Conservation (phyloP, 2,329 filamentous ascomycete species). For the Aureobasidium pullulans region DNA sequence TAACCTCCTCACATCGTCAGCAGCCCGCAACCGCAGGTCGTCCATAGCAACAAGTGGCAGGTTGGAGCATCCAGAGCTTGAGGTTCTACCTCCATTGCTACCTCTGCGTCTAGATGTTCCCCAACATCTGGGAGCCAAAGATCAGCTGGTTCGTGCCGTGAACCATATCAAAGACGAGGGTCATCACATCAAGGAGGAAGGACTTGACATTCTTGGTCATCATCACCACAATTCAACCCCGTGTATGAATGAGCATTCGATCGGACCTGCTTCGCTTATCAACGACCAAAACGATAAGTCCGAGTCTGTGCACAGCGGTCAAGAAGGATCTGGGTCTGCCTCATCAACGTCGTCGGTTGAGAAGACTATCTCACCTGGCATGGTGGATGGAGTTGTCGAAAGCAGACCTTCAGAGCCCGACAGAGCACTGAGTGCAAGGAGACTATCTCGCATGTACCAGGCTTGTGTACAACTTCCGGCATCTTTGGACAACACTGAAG, state of each 20-base stretch:
- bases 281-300: neutral
- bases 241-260: neutral
- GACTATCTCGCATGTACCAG: conserved; percentile 14
- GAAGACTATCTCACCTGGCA: neutral
- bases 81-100: conserved; percentile 34
- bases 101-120: conserved; percentile 3
- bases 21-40: conserved; percentile 39
- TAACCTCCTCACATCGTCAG: conserved; percentile 35
- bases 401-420: neutral
- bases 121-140: neutral
- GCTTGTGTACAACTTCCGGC: conserved; percentile 7
- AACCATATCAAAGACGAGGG: neutral
- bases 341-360: neutral
- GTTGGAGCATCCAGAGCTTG: conserved; percentile 41
- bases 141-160: neutral
- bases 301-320: neutral
- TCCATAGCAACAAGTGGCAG: conserved; percentile 35
- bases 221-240: neutral
- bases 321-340: neutral
- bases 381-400: neutral
- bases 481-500: conserved; percentile 1
- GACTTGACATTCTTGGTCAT: neutral
- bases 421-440: neutral
- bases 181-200: neutral
- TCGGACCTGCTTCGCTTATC: neutral